phyloP scores from a whole-genome alignment of 139 green algal species.

The Haematococcus sp. region DNA sequence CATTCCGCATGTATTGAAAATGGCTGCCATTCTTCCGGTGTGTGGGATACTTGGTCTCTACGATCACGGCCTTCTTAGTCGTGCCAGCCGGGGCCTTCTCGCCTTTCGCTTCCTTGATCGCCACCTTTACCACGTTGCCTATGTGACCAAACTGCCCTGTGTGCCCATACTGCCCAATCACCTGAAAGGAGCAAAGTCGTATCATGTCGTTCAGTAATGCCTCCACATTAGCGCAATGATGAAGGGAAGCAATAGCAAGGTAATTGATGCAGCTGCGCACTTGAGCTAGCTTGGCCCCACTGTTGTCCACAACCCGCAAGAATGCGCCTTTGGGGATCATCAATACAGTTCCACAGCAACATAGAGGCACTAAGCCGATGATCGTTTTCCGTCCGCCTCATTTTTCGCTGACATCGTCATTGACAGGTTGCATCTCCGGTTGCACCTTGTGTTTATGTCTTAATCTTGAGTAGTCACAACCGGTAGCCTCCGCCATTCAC shows the following conservation, averaged over 20 bases:
- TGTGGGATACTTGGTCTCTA: constrained; percentile 47
- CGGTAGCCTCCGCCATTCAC: too few species aligned
- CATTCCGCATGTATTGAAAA: constrained; percentile 49
- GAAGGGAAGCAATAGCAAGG: background rate
- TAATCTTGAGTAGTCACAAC: too few species aligned
- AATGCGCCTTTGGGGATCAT: constrained; percentile 22
- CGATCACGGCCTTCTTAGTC: constrained; percentile 50
- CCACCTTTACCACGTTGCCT: constrained; percentile 57
- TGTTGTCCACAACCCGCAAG: constrained; percentile 53
- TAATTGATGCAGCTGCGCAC: constrained; percentile 16
- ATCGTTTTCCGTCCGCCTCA: too few species aligned
- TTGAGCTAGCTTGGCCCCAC: constrained; percentile 40
- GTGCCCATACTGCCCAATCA: constrained; percentile 42
- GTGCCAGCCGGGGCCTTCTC: constrained; percentile 42
- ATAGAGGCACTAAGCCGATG: background rate
- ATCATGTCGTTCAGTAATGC: background rate
- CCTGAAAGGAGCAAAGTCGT: background rate
- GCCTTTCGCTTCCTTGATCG: constrained; percentile 51
- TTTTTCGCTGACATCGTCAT: too few species aligned
- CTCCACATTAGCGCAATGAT: background rate
- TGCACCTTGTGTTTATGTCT: too few species aligned
- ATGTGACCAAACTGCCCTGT: constrained; percentile 20
- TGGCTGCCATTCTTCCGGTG: constrained; percentile 47
- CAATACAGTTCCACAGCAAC: background rate
- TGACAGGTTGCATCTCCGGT: too few species aligned